These are phyloP conservation scores for Saksenaea vasiformis DNA, from an alignment of 371 early-diverging fungal species.

Conservation along the genomic window DNA sequence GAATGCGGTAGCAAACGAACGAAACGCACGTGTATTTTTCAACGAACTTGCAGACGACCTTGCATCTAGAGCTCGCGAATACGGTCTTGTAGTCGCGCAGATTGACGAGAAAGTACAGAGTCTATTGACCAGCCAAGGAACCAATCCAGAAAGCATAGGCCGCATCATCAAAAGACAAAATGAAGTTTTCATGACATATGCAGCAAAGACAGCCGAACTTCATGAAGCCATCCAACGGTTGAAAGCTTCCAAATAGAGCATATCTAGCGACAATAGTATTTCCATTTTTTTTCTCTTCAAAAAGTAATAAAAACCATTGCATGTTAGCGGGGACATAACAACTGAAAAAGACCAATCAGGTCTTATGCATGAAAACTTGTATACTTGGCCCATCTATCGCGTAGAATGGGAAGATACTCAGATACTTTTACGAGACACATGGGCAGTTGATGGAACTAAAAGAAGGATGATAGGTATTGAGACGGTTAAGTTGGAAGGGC, in stretches of 20 bases:
- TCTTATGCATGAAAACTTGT: background rate
- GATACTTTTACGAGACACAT: too few relatives aligned
- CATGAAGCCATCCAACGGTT: background rate
- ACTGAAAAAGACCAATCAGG: background rate
- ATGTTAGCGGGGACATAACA: too few relatives aligned
- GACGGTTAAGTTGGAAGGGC: too few relatives aligned
- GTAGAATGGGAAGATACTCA: too few relatives aligned
- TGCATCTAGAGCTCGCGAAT: background rate
- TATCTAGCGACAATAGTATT: too few relatives aligned
- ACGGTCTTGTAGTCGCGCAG: background rate
- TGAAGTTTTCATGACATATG: conserved; percentile 2
- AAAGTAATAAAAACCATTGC: too few relatives aligned
- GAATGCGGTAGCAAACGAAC: conserved; percentile 3
- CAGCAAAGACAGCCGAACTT: background rate
- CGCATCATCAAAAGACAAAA: background rate
- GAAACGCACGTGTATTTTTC: background rate
- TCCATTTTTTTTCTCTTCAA: too few relatives aligned
- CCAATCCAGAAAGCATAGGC: background rate
- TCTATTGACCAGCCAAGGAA: background rate
- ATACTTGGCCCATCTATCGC: too few relatives aligned
- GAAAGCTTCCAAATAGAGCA: background rate
- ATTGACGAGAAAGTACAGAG: conserved; percentile 1
- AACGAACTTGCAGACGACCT: background rate
- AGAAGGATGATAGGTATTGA: too few relatives aligned
- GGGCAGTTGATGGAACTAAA: too few relatives aligned